phyloP scores from a whole-genome alignment of 1,284 basidiomycete species.

The Mixia osmundae region DNA sequence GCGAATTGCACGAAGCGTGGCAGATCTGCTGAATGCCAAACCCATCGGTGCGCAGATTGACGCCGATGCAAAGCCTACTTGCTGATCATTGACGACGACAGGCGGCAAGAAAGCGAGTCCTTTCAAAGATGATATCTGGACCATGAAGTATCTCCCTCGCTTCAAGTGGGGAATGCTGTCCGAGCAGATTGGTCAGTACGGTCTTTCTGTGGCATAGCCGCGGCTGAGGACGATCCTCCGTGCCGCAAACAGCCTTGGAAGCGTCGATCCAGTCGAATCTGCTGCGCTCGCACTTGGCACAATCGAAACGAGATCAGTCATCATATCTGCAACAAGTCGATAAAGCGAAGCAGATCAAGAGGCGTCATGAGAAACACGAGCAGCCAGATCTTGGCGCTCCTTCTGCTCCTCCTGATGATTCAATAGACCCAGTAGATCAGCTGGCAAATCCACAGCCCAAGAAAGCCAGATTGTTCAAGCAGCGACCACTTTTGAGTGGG shows the following conservation, averaged over 20 bases:
- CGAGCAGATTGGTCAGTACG: conserved; percentile 74
- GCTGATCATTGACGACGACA: not conserved
- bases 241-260: conserved; percentile 48
- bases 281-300: conserved; percentile 68
- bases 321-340: conserved; percentile 91
- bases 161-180: conserved; percentile 99
- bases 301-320: conserved; percentile 67
- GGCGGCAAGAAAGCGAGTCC: not conserved
- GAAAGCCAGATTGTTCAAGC: too few species aligned
- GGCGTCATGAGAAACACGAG: conserved; percentile 58
- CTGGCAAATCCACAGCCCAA: too few species aligned
- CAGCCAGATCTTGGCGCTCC: too few species aligned
- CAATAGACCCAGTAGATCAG: too few species aligned
- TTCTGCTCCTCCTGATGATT: too few species aligned
- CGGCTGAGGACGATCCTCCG: not conserved
- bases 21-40: conserved; percentile 87
- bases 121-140: conserved; percentile 77
- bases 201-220: not conserved
- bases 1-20: conserved; percentile 64
- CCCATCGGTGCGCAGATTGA: conserved; percentile 37
- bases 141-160: conserved; percentile 91
- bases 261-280: conserved; percentile 66
- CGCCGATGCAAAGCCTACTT: not conserved
- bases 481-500: too few species aligned
- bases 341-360: conserved; percentile 67